These are phyloP conservation scores for Verticillium nubilum DNA, from an alignment of 2,329 filamentous ascomycete genomes.

Conservation along the genomic window DNA sequence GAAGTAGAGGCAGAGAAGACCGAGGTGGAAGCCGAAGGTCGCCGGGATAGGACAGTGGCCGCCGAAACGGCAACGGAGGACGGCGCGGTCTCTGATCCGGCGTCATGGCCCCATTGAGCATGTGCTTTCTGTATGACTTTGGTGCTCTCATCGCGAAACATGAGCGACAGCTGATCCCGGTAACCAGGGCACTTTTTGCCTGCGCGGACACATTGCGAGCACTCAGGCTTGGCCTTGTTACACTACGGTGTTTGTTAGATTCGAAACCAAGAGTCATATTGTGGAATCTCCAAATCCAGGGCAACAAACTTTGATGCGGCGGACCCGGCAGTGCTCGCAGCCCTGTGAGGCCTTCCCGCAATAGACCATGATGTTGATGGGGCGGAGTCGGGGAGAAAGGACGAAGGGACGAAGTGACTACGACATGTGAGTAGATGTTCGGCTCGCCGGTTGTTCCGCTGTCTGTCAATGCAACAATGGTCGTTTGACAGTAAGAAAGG, in stretches of 20 bases:
- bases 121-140: constrained; percentile 56
- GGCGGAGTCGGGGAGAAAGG: neutral
- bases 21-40: neutral
- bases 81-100: neutral
- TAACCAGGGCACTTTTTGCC: constrained; percentile 59
- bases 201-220: constrained; percentile 56
- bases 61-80: neutral
- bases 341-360: constrained; percentile 52
- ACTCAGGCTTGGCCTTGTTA: constrained; percentile 55
- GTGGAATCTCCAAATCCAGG: neutral
- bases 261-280: neutral
- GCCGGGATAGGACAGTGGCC: neutral
- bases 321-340: constrained; percentile 46
- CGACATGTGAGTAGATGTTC: neutral
- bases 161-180: constrained; percentile 56
- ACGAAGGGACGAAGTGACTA: neutral
- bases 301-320: constrained; percentile 47
- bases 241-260: constrained; percentile 35
- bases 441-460: neutral
- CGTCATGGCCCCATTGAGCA: constrained; percentile 37
- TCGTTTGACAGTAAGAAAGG: neutral
- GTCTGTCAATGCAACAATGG: neutral
- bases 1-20: neutral
- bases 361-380: constrained; percentile 40
- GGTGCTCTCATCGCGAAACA: constrained; percentile 62